Base-by-base conservation (phyloP, 257 asterid genomes). In the Cordia subcordata region DNA sequence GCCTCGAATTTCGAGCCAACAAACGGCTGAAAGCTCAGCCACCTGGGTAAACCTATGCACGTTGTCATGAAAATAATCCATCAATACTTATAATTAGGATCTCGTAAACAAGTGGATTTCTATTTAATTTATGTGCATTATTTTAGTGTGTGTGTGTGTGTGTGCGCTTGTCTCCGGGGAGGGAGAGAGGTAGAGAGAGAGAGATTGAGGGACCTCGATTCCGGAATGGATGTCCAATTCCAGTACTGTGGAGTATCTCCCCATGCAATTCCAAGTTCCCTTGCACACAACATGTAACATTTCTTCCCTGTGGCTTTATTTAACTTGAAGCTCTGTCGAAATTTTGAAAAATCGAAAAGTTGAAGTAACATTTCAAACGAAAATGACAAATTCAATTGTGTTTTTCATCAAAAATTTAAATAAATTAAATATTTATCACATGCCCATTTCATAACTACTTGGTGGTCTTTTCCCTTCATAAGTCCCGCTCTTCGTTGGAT, bases 1-100 rank as follows among this genome's bases (percentile, higher is more conserved):
- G 33, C 88, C 93, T 58, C 65, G 75, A 40, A 85, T 68, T 22
- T 82, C 82, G 19, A 88, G 82, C 94, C 84, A 82, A 16, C 84
- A 77, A 23, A 74, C 77, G 8, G 71, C 58, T 49, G 54, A 74
- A 60, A 88, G 82, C 65, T 68, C 64, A 2, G 88, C 95, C 68
- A 85, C 95, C 69, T 88, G 87, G 0, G 74, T 27, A 54, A 88
- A 85, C 81, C 95, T 88, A 17, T 17, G 21, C 20, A 17, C 53
- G 15, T 42, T 39, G 12, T 39, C n/a, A n/a, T n/a, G n/a, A 8
- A 10, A 42, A 42, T 42, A 42, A 42, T 42, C 2, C 15, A 42
- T 42, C 79, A 70, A 4, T 2, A 14, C 44, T 5, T 42, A 42
- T 11, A 2, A 42, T n/a, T 42, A 42, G 12, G 47, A 42, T 40